Conservation (phyloP, 1,284 basidiomycete genomes). For the Cutaneotrichosporon curvatum region DNA sequence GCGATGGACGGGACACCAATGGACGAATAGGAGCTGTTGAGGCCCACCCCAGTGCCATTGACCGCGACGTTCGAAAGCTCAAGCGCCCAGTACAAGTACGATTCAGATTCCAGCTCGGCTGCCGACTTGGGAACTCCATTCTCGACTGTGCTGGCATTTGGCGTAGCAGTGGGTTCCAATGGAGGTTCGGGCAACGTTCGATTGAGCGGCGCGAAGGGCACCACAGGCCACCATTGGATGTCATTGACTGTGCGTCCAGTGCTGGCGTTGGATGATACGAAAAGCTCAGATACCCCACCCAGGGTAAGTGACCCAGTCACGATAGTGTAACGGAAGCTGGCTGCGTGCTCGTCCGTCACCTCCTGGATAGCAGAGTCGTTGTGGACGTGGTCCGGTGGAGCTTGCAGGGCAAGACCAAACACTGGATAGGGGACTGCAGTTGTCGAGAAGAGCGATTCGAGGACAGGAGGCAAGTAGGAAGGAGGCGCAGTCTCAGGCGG, state of each 20-base stretch:
- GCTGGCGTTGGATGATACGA: conserved; percentile 20
- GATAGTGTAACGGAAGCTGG: conserved; percentile 12
- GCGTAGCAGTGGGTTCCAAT: no score
- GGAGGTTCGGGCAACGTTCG: no score
- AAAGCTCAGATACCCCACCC: conserved; percentile 33
- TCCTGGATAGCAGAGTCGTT: not conserved
- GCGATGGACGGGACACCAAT: conserved; percentile 58
- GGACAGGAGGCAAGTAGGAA: conserved; percentile 30
- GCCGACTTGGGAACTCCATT: not conserved
- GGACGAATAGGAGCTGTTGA: conserved; percentile 62
- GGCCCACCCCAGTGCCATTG: conserved; percentile 55
- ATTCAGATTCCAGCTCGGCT: conserved; percentile 26
- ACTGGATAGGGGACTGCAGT: conserved; percentile 31
- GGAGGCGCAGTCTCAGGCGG: conserved; percentile 1
- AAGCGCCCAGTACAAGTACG: conserved; percentile 73
- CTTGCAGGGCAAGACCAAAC: conserved; percentile 30
- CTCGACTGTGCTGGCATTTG: no score
- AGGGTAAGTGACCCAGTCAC: conserved; percentile 30
- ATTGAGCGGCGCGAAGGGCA: conserved; percentile 28
- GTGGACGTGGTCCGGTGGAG: conserved; percentile 13
- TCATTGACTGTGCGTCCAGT: conserved; percentile 26
- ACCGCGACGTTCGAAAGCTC: conserved; percentile 58
- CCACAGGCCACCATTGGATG: conserved; percentile 37
- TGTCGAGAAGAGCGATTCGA: conserved; percentile 29
- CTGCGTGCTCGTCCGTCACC: not conserved